A percentile compares a stretch with the other conserved stretches of the same genome.
These are phyloP conservation scores for Nothophaeocryptopus gaeumannii DNA, from an alignment of 2,329 filamentous ascomycete species.

Conservation along the genomic window DNA sequence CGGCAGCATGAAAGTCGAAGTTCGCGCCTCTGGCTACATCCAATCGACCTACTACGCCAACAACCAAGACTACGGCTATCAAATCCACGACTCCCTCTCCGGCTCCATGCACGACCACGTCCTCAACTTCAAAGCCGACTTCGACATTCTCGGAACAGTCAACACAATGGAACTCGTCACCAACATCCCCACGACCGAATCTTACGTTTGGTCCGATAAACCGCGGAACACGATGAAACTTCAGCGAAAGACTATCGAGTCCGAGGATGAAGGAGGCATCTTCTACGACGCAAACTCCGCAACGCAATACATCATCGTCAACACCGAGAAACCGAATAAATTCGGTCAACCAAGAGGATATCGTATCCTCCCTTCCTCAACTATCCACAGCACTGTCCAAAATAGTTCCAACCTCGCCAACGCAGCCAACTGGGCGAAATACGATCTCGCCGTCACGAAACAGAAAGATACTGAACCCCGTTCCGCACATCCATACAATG, in stretches of 20 bases:
- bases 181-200: slow-evolving; percentile 30
- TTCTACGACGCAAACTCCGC: slow-evolving; percentile 50
- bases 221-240: slow-evolving; percentile 54
- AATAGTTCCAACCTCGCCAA: slow-evolving; percentile 27
- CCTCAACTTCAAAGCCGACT: slow-evolving; percentile 55
- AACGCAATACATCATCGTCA: slow-evolving; percentile 52
- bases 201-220: slow-evolving; percentile 52
- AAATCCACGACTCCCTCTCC: slow-evolving; percentile 49
- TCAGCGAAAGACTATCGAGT: slow-evolving; percentile 40
- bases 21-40: slow-evolving; percentile 55
- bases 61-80: slow-evolving; percentile 50
- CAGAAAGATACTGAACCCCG: slow-evolving; percentile 49
- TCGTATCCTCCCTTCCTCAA: slow-evolving; percentile 42
- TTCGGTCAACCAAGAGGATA: slow-evolving; percentile 55
- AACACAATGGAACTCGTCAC: slow-evolving; percentile 43
- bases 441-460: slow-evolving; percentile 42
- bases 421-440: slow-evolving; percentile 37
- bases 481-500: slow-evolving; percentile 38
- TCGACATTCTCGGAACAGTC: slow-evolving; percentile 50
- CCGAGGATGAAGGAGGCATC: slow-evolving; percentile 39
- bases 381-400: slow-evolving; percentile 29
- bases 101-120: slow-evolving; percentile 58
- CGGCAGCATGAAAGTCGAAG: slow-evolving; percentile 51
- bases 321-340: slow-evolving; percentile 48
- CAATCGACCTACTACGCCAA: slow-evolving; percentile 47